These are phyloP conservation scores for Beauveria rudraprayagi DNA, from an alignment of 2,329 filamentous ascomycete genomes.

Conservation along the genomic window DNA sequence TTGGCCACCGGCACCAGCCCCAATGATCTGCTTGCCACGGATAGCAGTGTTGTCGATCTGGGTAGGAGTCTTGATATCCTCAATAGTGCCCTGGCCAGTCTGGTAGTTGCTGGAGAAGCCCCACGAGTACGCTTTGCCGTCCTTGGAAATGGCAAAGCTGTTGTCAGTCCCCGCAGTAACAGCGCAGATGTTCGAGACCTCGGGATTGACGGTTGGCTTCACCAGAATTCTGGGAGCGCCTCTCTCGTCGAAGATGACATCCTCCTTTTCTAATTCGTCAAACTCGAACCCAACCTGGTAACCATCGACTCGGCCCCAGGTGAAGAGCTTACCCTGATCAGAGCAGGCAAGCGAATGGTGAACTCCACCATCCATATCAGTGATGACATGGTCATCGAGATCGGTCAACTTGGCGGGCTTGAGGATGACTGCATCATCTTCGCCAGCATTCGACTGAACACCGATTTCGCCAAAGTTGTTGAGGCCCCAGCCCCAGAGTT, in stretches of 20 bases:
- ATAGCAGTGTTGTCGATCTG: conserved; percentile 79
- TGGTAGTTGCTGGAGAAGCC: conserved; percentile 76
- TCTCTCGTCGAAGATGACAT: conserved; percentile 54
- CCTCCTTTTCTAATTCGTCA: conserved; percentile 38
- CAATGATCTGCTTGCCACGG: conserved; percentile 63
- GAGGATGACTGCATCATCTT: conserved; percentile 58
- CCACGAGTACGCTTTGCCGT: conserved; percentile 70
- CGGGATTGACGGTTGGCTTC: conserved; percentile 31
- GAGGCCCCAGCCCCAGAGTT: conserved; percentile 74
- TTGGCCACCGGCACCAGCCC: conserved; percentile 82
- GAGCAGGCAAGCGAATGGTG: conserved; percentile 68
- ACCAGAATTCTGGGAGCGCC: conserved; percentile 57
- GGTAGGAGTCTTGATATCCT: conserved; percentile 71
- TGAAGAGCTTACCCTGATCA: conserved; percentile 46
- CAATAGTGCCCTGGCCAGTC: conserved; percentile 68
- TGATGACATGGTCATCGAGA: conserved; percentile 56
- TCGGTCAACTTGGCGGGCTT: conserved; percentile 59
- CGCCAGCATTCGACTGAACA: conserved; percentile 46
- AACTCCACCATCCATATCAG: conserved; percentile 58
- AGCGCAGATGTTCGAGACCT: conserved; percentile 42
- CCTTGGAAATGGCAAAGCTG: conserved; percentile 60
- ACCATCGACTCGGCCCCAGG: conserved; percentile 52
- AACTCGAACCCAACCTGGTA: conserved; percentile 49
- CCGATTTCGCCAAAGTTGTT: conserved; percentile 82
- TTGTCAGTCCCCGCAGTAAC: conserved; percentile 65